Conservation (phyloP, 345 rosid genomes). For the Pugionium dolabratum region DNA sequence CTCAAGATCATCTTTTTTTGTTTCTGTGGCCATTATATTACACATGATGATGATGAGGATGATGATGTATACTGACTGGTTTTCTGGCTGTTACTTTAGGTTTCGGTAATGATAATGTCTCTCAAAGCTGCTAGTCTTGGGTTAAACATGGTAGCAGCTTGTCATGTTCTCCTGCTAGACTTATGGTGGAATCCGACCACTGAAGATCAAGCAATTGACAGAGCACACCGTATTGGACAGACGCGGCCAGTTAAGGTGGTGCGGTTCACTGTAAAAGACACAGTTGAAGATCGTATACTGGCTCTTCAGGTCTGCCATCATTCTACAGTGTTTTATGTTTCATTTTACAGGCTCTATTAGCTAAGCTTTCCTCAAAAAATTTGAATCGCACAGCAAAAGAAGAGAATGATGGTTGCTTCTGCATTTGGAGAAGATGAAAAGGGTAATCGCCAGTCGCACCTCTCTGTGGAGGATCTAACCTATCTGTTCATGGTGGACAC, state of each 20-base stretch:
- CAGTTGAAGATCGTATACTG: slow-evolving; percentile 90
- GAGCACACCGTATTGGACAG: slow-evolving; percentile 99
- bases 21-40: slow-evolving; percentile 7
- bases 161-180: slow-evolving; percentile 82
- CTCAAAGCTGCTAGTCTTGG: slow-evolving; percentile 98
- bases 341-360: no score
- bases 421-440: slow-evolving; percentile 94
- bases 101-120: slow-evolving; percentile 93
- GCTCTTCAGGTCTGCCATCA: slow-evolving; percentile 68
- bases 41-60: neutral
- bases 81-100: slow-evolving; percentile 35
- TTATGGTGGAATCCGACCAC: slow-evolving; percentile 99
- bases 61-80: neutral
- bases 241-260: slow-evolving; percentile 83
- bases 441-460: slow-evolving; percentile 71
- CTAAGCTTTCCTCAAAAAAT: no score
- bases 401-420: slow-evolving; percentile 91
- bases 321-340: no score
- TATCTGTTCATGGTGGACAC: slow-evolving; percentile 79
- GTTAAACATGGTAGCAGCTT: slow-evolving; percentile 95
- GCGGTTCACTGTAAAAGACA: slow-evolving; percentile 83
- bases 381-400: slow-evolving; percentile 64
- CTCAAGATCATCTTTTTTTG: no score
- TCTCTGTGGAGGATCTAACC: slow-evolving; percentile 78
- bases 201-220: slow-evolving; percentile 94